Evolutionary conservation across 176 grass and related monocot genomes (phyloP).

Genomic region (Eleusine indica): DNA sequence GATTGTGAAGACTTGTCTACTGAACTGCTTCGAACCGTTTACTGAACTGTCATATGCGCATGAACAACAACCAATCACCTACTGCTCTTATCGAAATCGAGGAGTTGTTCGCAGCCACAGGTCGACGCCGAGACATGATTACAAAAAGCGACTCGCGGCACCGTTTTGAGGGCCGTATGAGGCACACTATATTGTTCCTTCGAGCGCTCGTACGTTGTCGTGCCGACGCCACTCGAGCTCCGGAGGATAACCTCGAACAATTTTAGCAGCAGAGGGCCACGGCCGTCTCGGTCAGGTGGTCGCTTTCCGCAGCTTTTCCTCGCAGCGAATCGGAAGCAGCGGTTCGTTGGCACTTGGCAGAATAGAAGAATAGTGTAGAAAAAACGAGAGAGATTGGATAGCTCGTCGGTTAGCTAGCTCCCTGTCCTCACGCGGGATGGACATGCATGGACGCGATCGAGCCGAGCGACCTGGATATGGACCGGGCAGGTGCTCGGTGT

Average conservation of each 20-base stretch:
- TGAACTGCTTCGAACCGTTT: too few relatives aligned
- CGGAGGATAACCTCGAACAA: background rate
- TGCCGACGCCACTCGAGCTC: background rate
- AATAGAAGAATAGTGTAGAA: background rate
- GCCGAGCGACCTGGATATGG: background rate
- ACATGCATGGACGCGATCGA: background rate
- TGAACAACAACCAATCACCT: background rate
- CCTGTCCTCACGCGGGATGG: too few relatives aligned
- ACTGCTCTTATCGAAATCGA: background rate
- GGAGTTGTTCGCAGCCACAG: background rate
- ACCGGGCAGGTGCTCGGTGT: background rate
- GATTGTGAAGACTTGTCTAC: too few relatives aligned
- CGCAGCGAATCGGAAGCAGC: background rate
- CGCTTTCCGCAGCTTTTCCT: background rate
- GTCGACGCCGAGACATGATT: background rate
- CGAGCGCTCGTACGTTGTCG: constrained; percentile 1
- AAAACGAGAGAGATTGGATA: background rate
- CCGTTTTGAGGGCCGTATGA: background rate
- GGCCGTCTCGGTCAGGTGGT: background rate
- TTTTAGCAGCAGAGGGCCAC: background rate
- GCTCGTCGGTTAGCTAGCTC: background rate
- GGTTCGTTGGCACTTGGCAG: background rate
- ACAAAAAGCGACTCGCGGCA: background rate
- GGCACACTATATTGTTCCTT: background rate
- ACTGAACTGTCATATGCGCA: too few relatives aligned